These are phyloP conservation scores for Podospora tetraspora DNA, from an alignment of 495 filamentous ascomycete genomes.

Conservation along the genomic window DNA sequence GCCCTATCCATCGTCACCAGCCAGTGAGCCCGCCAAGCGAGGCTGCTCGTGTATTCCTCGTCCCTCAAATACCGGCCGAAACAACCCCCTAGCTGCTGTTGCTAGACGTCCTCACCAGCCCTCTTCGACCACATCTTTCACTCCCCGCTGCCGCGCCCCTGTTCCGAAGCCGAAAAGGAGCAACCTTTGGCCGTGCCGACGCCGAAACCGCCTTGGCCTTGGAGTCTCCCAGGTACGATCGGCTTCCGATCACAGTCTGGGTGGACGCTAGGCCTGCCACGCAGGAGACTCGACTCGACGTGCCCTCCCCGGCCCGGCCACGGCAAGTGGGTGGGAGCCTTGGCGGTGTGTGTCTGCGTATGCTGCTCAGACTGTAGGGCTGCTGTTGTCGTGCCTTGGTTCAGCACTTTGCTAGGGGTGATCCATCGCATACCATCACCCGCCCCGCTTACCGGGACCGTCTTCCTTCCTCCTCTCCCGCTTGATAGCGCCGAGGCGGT, in stretches of 20 bases:
- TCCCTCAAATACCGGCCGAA: neutral
- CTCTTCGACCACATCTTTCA: constrained; percentile 12
- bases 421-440: neutral
- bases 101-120: neutral
- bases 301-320: neutral
- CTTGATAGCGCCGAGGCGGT: neutral
- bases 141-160: neutral
- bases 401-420: neutral
- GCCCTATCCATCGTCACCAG: neutral
- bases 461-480: neutral
- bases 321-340: neutral
- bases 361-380: neutral
- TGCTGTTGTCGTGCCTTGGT: neutral
- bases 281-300: neutral
- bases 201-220: neutral
- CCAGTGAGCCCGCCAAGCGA: neutral
- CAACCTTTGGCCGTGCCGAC: neutral
- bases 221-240: neutral
- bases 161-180: neutral
- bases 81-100: neutral
- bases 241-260: neutral
- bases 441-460: neutral
- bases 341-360: neutral
- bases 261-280: neutral
- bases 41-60: neutral